A percentile compares a stretch with the other conserved stretches of the same genome.
phyloP scores from a whole-genome alignment of 768 basidiomycete genomes.

The Thelephora ganbajun region DNA sequence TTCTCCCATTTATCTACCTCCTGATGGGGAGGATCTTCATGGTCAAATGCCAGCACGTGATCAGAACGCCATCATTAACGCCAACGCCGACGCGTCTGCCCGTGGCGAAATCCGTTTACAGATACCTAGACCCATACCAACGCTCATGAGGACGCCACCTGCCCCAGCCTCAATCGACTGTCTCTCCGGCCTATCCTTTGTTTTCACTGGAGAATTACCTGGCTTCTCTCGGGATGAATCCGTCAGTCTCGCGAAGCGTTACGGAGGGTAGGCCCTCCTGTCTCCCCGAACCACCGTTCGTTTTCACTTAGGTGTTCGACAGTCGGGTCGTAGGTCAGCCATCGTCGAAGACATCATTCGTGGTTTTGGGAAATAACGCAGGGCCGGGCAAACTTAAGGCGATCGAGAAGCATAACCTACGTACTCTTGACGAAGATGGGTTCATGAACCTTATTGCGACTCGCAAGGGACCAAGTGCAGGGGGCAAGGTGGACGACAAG shows the following conservation, averaged over 20 bases:
- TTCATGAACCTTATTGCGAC: constrained; percentile 76
- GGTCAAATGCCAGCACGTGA: too few species aligned
- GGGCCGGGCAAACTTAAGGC: constrained; percentile 80
- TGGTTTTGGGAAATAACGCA: constrained; percentile 78
- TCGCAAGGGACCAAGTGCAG: constrained; percentile 31
- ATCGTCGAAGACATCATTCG: constrained; percentile 80
- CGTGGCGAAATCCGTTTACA: too few species aligned
- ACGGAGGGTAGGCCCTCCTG: constrained; percentile 57
- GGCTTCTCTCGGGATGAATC: constrained; percentile 85
- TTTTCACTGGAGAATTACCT: constrained; percentile 89
- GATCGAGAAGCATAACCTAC: constrained; percentile 69
- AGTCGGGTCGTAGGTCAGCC: constrained; percentile 83
- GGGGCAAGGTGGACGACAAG: constrained; percentile 47
- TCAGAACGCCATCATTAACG: too few species aligned
- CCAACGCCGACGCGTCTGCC: too few species aligned
- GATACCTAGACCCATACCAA: too few species aligned
- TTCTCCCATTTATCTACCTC: too few species aligned
- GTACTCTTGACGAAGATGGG: constrained; percentile 73
- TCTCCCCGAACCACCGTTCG: background rate
- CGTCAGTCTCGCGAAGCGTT: constrained; percentile 79
- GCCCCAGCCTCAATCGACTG: constrained; percentile 69
- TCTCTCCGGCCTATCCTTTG: constrained; percentile 76
- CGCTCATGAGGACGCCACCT: constrained; percentile 33
- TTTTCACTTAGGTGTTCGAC: constrained; percentile 1
- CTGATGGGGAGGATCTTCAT: too few species aligned